phyloP scores from a whole-genome alignment of 495 filamentous ascomycete genomes.

The Tuber indicum region DNA sequence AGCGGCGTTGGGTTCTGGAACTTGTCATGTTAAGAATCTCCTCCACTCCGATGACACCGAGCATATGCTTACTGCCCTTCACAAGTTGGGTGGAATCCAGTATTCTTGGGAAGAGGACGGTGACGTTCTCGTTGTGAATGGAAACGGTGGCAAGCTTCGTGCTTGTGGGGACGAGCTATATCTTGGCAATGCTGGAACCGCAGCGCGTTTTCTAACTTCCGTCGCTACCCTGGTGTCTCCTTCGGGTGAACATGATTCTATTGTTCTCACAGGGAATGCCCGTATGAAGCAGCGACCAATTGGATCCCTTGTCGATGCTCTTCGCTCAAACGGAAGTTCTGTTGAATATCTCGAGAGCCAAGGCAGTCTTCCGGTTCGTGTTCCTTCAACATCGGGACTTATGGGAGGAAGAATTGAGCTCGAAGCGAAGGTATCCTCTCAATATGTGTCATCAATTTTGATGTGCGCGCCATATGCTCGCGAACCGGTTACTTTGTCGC shows the following conservation, averaged over 20 bases:
- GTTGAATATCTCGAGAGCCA: constrained; percentile 77
- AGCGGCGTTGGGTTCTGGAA: constrained; percentile 81
- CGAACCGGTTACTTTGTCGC: constrained; percentile 77
- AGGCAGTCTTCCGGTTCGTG: constrained; percentile 73
- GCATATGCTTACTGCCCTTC: constrained; percentile 87
- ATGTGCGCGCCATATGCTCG: constrained; percentile 98
- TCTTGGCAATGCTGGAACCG: constrained; percentile 93
- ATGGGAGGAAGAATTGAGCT: constrained; percentile 87
- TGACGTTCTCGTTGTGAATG: constrained; percentile 78
- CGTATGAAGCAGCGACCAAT: constrained; percentile 97
- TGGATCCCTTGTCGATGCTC: constrained; percentile 84
- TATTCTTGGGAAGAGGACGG: constrained; percentile 94
- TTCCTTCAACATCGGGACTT: constrained; percentile 76
- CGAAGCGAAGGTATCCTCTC: constrained; percentile 88
- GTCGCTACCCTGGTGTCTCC: constrained; percentile 78
- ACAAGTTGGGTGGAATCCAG: constrained; percentile 74
- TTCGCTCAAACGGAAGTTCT: constrained; percentile 72
- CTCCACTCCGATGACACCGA: constrained; percentile 96
- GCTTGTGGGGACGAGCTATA: constrained; percentile 74
- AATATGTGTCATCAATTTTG: constrained; percentile 92
- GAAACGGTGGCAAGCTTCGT: constrained; percentile 76
- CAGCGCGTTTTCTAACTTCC: constrained; percentile 88
- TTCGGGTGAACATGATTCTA: constrained; percentile 53
- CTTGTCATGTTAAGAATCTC: constrained; percentile 81
- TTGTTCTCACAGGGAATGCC: constrained; percentile 84